phyloP scores from a whole-genome alignment of 768 basidiomycete genomes.

The Chlorophyllum brunneum region DNA sequence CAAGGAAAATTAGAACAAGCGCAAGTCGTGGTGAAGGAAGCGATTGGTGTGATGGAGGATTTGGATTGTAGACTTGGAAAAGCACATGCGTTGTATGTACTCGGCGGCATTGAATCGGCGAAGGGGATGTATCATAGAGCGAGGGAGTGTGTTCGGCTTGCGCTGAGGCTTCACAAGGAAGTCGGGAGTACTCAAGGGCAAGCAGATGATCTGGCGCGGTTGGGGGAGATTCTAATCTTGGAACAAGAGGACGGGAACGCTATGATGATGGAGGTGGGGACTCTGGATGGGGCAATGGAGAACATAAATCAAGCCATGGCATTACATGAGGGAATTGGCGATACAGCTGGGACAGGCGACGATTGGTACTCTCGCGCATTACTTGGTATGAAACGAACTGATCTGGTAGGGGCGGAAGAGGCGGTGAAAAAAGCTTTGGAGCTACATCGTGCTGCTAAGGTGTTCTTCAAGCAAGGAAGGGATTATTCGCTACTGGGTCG shows the following conservation, averaged over 20 bases:
- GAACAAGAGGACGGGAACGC: too few relatives aligned
- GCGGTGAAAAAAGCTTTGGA: background rate
- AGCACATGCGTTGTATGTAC: constrained; percentile 6
- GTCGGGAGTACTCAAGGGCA: constrained; percentile 17
- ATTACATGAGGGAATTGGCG: background rate
- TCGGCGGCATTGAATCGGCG: constrained; percentile 18
- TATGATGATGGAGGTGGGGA: background rate
- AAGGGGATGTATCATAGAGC: constrained; percentile 18
- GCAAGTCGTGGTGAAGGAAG: background rate
- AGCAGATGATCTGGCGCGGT: constrained; percentile 16
- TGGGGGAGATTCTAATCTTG: background rate
- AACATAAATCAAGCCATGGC: background rate
- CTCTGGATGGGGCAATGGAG: background rate
- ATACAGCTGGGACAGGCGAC: constrained; percentile 1
- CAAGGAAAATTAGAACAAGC: background rate
- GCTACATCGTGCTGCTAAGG: background rate
- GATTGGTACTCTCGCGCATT: constrained; percentile 1
- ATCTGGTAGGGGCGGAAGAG: background rate
- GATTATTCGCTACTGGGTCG: background rate
- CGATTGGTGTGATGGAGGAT: background rate
- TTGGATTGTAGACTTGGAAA: constrained; percentile 5
- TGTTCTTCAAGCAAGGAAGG: background rate
- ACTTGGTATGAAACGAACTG: background rate
- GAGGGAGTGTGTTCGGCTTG: constrained; percentile 6
- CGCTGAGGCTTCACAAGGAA: constrained; percentile 17